phyloP scores from a whole-genome alignment of 208 protist species.

The Crithidia brevicula region DNA sequence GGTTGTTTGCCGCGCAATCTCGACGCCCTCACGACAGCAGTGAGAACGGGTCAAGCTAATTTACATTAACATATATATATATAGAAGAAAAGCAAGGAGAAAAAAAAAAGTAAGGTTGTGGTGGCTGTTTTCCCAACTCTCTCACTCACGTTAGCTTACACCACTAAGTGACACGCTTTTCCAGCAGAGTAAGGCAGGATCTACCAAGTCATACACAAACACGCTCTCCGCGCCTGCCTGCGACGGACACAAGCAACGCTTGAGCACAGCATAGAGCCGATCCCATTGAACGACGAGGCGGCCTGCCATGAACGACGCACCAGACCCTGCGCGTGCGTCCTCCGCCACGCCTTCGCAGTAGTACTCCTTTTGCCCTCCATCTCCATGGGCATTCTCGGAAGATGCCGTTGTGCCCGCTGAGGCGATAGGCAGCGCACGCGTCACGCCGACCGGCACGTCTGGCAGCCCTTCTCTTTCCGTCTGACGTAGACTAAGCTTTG shows the following conservation, averaged over 20 bases:
- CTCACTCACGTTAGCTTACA: no score
- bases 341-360: constrained; percentile 15
- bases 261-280: not conserved
- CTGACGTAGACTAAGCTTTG: not conserved
- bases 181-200: constrained; percentile 2
- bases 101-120: no score
- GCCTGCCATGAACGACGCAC: not conserved
- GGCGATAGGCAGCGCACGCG: not conserved
- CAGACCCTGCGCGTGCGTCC: not conserved
- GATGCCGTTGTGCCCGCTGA: not conserved
- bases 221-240: not conserved
- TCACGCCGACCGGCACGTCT: not conserved
- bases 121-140: no score
- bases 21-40: no score
- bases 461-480: not conserved
- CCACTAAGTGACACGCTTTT: not conserved
- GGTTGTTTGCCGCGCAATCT: no score
- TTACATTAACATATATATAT: no score
- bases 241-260: not conserved
- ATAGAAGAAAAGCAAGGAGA: constrained; percentile 6
- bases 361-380: not conserved
- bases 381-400: not conserved
- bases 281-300: not conserved
- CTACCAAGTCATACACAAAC: not conserved
- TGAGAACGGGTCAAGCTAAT: no score